phyloP scores from a whole-genome alignment of 495 filamentous ascomycete genomes.

The Aspergillus leporis region DNA sequence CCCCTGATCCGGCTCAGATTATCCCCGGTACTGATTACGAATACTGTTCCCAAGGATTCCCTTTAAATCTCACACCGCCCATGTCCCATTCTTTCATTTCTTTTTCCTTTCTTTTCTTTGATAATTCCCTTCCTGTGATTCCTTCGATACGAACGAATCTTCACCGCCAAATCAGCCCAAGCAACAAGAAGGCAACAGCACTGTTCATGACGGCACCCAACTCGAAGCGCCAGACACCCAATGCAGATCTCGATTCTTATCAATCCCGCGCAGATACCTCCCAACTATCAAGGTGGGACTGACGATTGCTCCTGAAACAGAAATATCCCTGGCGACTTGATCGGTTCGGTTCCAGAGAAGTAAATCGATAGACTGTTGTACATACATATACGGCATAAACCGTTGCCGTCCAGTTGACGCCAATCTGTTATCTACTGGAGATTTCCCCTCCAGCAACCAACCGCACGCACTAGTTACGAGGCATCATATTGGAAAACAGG shows the following conservation, averaged over 20 bases:
- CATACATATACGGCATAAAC: conserved; percentile 8
- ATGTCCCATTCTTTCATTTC: not conserved
- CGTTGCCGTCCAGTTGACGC: not conserved
- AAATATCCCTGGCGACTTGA: not conserved
- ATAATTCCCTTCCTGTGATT: not conserved
- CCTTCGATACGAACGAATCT: not conserved
- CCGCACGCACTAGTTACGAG: not conserved
- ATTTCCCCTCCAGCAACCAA: not conserved
- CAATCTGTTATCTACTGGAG: not conserved
- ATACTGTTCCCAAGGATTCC: not conserved
- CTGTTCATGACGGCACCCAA: not conserved
- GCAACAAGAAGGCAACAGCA: conserved; percentile 3
- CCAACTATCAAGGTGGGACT: conserved; percentile 26
- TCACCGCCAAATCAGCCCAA: conserved; percentile 4
- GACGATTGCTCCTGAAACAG: conserved; percentile 7
- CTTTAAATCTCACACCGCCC: conserved; percentile 1
- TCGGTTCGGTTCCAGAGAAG: not conserved
- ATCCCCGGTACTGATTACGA: not conserved
- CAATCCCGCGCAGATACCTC: conserved; percentile 21
- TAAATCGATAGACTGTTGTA: conserved; percentile 8
- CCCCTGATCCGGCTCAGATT: not conserved
- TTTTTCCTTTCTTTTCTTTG: not conserved
- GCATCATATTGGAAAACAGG: not conserved
- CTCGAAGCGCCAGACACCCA: conserved; percentile 13
- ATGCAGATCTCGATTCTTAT: conserved; percentile 27